phyloP scores from a whole-genome alignment of 108 stramenopile species.

The Licmophora abbreviata region DNA sequence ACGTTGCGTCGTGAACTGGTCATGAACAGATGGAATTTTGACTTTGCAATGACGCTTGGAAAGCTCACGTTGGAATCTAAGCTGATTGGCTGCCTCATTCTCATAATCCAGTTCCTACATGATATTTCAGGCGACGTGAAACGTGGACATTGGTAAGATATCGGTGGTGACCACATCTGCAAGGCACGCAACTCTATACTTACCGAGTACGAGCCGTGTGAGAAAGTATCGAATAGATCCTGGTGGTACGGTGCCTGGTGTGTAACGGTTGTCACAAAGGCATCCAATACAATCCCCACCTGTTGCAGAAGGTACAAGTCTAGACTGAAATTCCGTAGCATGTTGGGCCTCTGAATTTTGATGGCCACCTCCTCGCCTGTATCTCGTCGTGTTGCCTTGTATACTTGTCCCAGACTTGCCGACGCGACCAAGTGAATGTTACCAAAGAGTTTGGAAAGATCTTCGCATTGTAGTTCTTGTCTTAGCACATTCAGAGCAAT shows the following conservation, averaged over 20 bases:
- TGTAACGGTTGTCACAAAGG: constrained; percentile 45
- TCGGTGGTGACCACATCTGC: too few species aligned
- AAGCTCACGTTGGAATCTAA: constrained; percentile 82
- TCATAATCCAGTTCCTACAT: constrained; percentile 95
- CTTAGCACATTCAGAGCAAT: constrained; percentile 63
- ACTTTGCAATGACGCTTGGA: constrained; percentile 57
- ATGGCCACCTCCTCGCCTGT: constrained; percentile 51
- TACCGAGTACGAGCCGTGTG: constrained; percentile 54
- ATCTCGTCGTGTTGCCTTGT: constrained; percentile 35
- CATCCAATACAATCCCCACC: constrained; percentile 50
- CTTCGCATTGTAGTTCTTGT: constrained; percentile 35
- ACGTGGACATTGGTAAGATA: too few species aligned
- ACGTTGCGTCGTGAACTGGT: constrained; percentile 73
- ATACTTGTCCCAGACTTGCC: constrained; percentile 84
- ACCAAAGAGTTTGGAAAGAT: constrained; percentile 11
- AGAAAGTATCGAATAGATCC: constrained; percentile 34
- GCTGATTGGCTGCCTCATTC: constrained; percentile 85
- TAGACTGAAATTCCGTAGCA: constrained; percentile 59
- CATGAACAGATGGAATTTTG: constrained; percentile 74
- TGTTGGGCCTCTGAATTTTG: constrained; percentile 84
- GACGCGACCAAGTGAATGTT: constrained; percentile 71
- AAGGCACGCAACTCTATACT: too few species aligned
- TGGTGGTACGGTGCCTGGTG: constrained; percentile 48
- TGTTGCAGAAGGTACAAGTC: constrained; percentile 68
- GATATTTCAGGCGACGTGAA: too few species aligned